Conservation (phyloP, 176 grass and related monocot genomes). For the Sorghum bicolor region Sorghum_bicolor_NCBIv3 NC_012877.2:208501-209000, state of each 20-base stretch:
- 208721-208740: constrained; percentile 45
- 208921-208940: too few species aligned
- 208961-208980: not conserved
- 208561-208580: not conserved
- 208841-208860: too few species aligned
- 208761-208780: not conserved
- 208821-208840: too few species aligned
- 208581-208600: not conserved
- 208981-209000: not conserved
- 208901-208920: too few species aligned
- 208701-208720: constrained; percentile 71
- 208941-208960: too few species aligned
- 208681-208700: constrained; percentile 87
- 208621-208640: not conserved
- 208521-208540: not conserved
- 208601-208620: not conserved
- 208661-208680: constrained; percentile 65
- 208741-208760: not conserved
- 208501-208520: not conserved
- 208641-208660: constrained; percentile 90
- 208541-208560: not conserved
- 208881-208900: too few species aligned
- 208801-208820: too few species aligned
- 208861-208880: too few species aligned
- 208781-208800: too few species aligned